These are phyloP conservation scores for Aspergillus bombycis DNA, from an alignment of 2,329 filamentous ascomycete genomes.

Conservation along the genomic window DNA sequence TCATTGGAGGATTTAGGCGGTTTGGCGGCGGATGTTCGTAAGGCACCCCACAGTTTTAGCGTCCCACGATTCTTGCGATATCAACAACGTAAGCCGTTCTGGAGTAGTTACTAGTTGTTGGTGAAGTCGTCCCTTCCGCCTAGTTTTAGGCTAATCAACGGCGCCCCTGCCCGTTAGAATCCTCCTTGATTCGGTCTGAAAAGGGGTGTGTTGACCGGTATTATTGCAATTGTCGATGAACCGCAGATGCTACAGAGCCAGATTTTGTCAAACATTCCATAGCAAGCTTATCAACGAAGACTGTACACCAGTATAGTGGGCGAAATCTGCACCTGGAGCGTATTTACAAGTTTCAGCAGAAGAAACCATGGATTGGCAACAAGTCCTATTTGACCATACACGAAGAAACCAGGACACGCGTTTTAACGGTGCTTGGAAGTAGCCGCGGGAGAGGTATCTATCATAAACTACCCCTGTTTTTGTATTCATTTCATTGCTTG, in stretches of 20 bases:
- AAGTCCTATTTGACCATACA: not conserved
- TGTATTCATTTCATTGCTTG: not conserved
- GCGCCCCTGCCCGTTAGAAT: too few species aligned
- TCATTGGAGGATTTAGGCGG: not conserved
- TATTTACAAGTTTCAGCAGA: not conserved
- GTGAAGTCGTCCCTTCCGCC: not conserved
- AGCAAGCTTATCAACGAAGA: not conserved
- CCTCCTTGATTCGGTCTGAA: too few species aligned
- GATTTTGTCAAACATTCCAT: not conserved
- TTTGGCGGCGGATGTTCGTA: slow-evolving; percentile 3
- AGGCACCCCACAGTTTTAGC: slow-evolving; percentile 5
- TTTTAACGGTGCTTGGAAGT: not conserved
- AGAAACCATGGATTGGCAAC: not conserved
- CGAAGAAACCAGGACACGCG: not conserved
- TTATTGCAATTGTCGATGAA: not conserved
- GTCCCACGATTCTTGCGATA: not conserved
- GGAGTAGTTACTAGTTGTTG: not conserved
- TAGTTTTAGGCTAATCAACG: not conserved
- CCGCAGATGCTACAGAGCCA: not conserved
- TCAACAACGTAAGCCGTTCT: slow-evolving; percentile 3
- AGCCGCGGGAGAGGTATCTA: not conserved
- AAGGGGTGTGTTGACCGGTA: too few species aligned
- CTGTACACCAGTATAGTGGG: not conserved
- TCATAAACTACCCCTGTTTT: not conserved
- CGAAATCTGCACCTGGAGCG: not conserved